Evolutionary conservation across 2,329 filamentous ascomycete species (phyloP).

Genomic region (Penicillium thymicola): DNA sequence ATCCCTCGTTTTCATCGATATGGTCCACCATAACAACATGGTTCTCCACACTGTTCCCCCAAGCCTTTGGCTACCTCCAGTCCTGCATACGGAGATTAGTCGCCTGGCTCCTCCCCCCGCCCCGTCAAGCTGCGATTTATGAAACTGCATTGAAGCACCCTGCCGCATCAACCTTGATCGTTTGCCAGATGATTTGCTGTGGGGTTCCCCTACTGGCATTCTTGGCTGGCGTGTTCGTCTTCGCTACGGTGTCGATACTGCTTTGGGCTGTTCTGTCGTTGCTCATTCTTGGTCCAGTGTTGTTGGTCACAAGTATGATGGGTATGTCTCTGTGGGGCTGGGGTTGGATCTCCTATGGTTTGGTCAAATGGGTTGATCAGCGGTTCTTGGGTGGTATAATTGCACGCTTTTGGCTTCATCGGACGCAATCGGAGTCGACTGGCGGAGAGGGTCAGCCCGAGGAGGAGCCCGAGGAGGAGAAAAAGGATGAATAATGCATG

Average conservation of each 20-base stretch:
- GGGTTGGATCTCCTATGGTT: conserved; percentile 30
- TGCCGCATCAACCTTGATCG: conserved; percentile 32
- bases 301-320: conserved; percentile 30
- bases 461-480: conserved; percentile 1
- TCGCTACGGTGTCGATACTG: conserved; percentile 31
- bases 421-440: not conserved
- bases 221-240: conserved; percentile 31
- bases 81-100: conserved; percentile 23
- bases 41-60: conserved; percentile 21
- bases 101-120: conserved; percentile 25
- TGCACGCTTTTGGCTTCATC: conserved; percentile 23
- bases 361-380: conserved; percentile 27
- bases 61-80: conserved; percentile 29
- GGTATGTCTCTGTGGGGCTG: conserved; percentile 31
- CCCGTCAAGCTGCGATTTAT: conserved; percentile 29
- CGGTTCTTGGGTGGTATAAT: conserved; percentile 26
- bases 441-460: not conserved
- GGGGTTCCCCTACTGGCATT: conserved; percentile 36
- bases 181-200: conserved; percentile 35
- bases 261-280: conserved; percentile 32
- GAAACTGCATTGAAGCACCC: conserved; percentile 29
- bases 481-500: not conserved
- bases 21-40: conserved; percentile 16
- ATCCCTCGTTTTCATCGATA: conserved; percentile 19
- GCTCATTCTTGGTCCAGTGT: conserved; percentile 31